These are phyloP conservation scores for Xylariomycetidae sp. DNA, from an alignment of 2,329 filamentous ascomycete species.

Conservation along the genomic window DNA sequence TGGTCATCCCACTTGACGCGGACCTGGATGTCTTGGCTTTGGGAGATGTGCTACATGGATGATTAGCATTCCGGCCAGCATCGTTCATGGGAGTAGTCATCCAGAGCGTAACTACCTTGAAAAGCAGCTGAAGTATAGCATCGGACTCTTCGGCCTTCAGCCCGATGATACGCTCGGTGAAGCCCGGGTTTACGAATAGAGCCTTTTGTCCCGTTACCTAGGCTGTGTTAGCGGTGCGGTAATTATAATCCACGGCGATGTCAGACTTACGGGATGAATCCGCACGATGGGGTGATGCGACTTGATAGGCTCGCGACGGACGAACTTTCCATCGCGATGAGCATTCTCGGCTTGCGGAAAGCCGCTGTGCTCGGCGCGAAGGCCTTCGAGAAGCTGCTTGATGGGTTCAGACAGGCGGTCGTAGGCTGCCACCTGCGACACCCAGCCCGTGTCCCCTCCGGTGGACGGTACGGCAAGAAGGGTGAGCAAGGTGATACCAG, in stretches of 20 bases:
- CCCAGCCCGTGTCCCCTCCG: slow-evolving; percentile 35
- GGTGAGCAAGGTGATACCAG: slow-evolving; percentile 36
- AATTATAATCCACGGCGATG: too few relatives aligned
- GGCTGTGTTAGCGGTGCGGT: background rate
- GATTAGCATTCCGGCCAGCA: too few relatives aligned
- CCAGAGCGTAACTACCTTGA: slow-evolving; percentile 27
- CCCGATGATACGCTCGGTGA: slow-evolving; percentile 46
- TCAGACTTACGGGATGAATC: slow-evolving; percentile 50
- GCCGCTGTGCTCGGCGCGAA: slow-evolving; percentile 35
- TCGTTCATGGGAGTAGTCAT: too few relatives aligned
- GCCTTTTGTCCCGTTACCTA: slow-evolving; percentile 62
- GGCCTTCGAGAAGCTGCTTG: slow-evolving; percentile 30
- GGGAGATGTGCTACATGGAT: slow-evolving; percentile 37
- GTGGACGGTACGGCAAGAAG: slow-evolving; percentile 32
- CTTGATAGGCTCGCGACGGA: slow-evolving; percentile 58
- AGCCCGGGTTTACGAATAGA: slow-evolving; percentile 61
- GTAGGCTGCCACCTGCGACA: slow-evolving; percentile 33
- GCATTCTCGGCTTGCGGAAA: slow-evolving; percentile 33
- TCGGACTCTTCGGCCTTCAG: slow-evolving; percentile 66
- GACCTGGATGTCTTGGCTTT: slow-evolving; percentile 62
- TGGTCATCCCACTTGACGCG: slow-evolving; percentile 61
- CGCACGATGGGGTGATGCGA: slow-evolving; percentile 63
- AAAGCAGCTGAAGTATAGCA: slow-evolving; percentile 66
- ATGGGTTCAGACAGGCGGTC: slow-evolving; percentile 32
- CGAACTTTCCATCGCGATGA: slow-evolving; percentile 27